A percentile compares a stretch with the other conserved stretches of the same genome.
phyloP scores from a whole-genome alignment of 2,329 filamentous ascomycete genomes.

The Penicillium sp. region DNA sequence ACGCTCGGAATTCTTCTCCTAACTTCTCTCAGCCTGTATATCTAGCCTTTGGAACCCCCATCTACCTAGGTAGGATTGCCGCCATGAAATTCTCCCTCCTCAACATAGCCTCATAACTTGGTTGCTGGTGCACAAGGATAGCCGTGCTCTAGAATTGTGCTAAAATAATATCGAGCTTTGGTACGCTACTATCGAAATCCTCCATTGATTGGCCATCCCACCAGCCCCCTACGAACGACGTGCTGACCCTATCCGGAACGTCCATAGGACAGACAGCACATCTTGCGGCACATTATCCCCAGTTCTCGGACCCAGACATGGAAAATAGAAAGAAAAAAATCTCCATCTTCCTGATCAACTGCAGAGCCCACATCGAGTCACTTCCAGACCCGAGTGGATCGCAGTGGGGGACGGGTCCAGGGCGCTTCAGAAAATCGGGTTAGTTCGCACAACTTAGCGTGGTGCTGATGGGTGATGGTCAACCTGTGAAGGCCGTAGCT shows the following conservation, averaged over 20 bases:
- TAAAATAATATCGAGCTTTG: constrained; percentile 15
- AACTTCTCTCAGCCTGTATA: too few species aligned
- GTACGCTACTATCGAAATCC: constrained; percentile 17
- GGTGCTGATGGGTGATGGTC: constrained; percentile 1
- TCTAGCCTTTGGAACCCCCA: too few species aligned
- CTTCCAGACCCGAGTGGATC: constrained; percentile 7
- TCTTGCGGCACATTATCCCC: background rate
- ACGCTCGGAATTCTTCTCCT: background rate
- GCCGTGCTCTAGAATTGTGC: background rate
- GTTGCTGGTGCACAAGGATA: too few species aligned
- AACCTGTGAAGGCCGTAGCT: background rate
- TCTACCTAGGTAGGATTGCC: too few species aligned
- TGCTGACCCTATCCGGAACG: background rate
- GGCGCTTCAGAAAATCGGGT: constrained; percentile 11
- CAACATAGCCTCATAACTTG: too few species aligned
- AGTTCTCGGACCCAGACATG: background rate
- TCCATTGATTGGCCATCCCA: constrained; percentile 15
- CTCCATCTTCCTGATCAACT: background rate
- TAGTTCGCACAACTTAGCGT: constrained; percentile 8
- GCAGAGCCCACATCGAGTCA: constrained; percentile 2
- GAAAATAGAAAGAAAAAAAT: background rate
- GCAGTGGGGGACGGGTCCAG: constrained; percentile 3
- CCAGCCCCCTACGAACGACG: background rate
- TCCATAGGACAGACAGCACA: background rate
- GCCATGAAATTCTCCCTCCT: too few species aligned